Base-by-base conservation (phyloP, 768 basidiomycete species). In the Tulasnella sp. region DNA sequence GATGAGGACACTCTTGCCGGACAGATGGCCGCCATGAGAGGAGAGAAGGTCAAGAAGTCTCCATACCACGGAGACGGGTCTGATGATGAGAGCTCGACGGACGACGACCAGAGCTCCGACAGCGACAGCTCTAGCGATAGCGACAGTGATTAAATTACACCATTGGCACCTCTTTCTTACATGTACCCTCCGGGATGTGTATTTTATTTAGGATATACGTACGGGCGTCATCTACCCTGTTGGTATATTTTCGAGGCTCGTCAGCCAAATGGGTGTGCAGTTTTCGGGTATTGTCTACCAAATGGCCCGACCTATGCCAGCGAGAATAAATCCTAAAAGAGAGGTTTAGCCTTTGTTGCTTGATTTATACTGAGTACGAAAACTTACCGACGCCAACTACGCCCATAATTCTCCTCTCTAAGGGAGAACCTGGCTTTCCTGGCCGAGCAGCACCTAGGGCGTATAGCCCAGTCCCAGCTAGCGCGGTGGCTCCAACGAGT, bases 21-120 rank as follows among this genome's bases (percentile, higher is more conserved):
- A 11, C 98, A 99, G 88, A 97, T 99, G 95, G 96, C 97, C 7
- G 92, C 92, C 69, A 96, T 99, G 95, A 92, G 94, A 69, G 97
- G 97, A 5, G 94, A 92, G 3, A 83, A 90, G 28, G 95, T 97
- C 81, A 98, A 96, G 90, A 93, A 91, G 84, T 86, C 84, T 31
- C 80, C 81, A 40, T 86, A 81, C 22, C 87, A 86, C 42, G 89
- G 84, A 31, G 91, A 90, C 60, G 48, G 48, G 5, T 50, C 48
- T 50, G 89, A 90, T 75, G 90, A 91, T 12, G 90, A 90, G 81
- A 88, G 87, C 81, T 88, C 86, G 72, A 88, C 87, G 60, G 89
- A 89, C 73, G 90, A 89, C 77, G 90, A 90, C 72, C 86, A 89
- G 82, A 88, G 88, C 76, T 83, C 84, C 74, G 85, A 82, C 54